phyloP scores from a whole-genome alignment of 352 stramenopile species.

The Phytopythium cucurbitacearum region DNA sequence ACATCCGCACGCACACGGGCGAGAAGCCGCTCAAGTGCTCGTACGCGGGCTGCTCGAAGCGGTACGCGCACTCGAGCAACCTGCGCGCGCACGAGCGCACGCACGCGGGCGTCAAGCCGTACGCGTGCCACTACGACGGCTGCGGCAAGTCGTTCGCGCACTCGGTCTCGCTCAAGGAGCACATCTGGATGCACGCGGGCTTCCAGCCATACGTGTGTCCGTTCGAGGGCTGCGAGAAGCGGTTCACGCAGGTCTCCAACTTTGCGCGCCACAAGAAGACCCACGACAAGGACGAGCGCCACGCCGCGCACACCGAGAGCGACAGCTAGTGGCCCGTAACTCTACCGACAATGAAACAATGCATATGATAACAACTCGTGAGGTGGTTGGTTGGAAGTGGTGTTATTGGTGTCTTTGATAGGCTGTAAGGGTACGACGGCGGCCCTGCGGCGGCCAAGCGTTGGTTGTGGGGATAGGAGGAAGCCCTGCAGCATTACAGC shows the following conservation, averaged over 20 bases:
- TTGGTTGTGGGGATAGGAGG: no score
- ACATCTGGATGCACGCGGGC: conserved; percentile 90
- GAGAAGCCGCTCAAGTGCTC: conserved; percentile 89
- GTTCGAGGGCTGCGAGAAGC: conserved; percentile 86
- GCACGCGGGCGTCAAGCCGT: conserved; percentile 89
- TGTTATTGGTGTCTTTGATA: no score
- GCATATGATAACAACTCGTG: no score
- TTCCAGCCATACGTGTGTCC: conserved; percentile 91
- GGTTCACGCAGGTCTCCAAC: conserved; percentile 88
- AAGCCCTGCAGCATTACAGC: no score
- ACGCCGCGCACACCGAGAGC: conserved; percentile 37
- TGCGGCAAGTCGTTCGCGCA: conserved; percentile 90
- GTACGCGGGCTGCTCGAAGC: conserved; percentile 82
- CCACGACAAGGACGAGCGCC: conserved; percentile 72
- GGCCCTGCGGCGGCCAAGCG: no score
- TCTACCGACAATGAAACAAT: no score
- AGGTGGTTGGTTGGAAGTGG: no score
- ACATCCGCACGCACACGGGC: conserved; percentile 88
- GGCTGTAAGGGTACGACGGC: no score
- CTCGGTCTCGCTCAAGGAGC: conserved; percentile 89
- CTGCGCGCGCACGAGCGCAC: conserved; percentile 88
- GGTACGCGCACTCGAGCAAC: conserved; percentile 89
- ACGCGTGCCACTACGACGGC: conserved; percentile 87
- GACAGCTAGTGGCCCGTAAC: conserved; percentile 19
- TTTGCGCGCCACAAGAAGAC: conserved; percentile 87